Conservation (phyloP, 1,284 basidiomycete genomes). For the Sanghuangporus baumii region DNA sequence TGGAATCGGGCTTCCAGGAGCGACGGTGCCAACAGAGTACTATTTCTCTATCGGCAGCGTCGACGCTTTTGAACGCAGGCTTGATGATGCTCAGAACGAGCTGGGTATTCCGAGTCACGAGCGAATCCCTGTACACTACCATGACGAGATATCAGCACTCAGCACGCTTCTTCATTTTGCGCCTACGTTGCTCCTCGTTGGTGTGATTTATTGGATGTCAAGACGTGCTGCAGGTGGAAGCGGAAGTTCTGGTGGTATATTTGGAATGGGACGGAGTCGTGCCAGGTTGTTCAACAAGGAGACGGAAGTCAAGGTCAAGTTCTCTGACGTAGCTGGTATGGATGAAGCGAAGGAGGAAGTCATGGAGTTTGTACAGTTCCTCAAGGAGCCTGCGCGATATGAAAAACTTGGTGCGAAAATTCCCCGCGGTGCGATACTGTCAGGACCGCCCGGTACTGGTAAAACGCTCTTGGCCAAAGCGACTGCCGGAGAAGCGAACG, state of each 20-base stretch:
- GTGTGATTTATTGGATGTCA: slow-evolving; percentile 88
- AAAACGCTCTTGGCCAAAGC: slow-evolving; percentile 98
- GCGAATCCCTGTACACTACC: slow-evolving; percentile 95
- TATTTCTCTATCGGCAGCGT: slow-evolving; percentile 98
- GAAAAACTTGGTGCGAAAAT: slow-evolving; percentile 98
- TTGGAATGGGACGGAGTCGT: slow-evolving; percentile 94
- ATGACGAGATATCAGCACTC: slow-evolving; percentile 87
- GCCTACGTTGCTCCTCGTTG: slow-evolving; percentile 88
- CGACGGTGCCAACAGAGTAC: slow-evolving; percentile 59
- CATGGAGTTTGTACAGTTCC: slow-evolving; percentile 99
- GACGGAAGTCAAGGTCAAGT: slow-evolving; percentile 89
- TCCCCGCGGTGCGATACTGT: slow-evolving; percentile 95
- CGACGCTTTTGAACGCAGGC: slow-evolving; percentile 93
- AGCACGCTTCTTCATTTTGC: slow-evolving; percentile 88
- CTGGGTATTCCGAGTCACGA: slow-evolving; percentile 88
- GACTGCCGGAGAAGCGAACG: slow-evolving; percentile 94
- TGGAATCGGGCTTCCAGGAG: slow-evolving; percentile 61
- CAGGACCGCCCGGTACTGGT: slow-evolving; percentile 97
- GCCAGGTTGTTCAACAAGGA: slow-evolving; percentile 98
- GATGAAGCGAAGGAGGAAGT: slow-evolving; percentile 99
- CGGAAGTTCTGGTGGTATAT: slow-evolving; percentile 83
- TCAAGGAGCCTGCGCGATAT: slow-evolving; percentile 94
- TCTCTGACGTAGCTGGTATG: slow-evolving; percentile 97
- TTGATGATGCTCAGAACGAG: slow-evolving; percentile 92
- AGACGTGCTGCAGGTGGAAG: slow-evolving; percentile 66